A percentile compares a stretch with the other conserved stretches of the same genome.
Evolutionary conservation across 768 basidiomycete species (phyloP).

Genomic region (Gymnopilus dilepis): DNA sequence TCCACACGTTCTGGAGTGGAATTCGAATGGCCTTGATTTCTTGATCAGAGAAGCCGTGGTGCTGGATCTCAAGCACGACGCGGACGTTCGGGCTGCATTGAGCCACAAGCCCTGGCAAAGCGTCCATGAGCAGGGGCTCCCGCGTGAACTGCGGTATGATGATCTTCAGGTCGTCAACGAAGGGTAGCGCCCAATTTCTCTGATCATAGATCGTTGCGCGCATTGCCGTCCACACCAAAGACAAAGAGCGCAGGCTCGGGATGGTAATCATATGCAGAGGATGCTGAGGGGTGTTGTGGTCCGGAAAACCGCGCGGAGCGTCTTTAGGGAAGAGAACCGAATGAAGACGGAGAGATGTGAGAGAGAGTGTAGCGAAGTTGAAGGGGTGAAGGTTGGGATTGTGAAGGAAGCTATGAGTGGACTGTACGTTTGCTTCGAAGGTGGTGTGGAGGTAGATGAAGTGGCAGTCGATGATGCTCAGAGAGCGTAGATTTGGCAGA

Average conservation of each 20-base stretch:
- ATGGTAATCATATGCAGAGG: neutral
- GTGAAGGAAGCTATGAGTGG: neutral
- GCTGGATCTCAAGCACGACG: conserved; percentile 26
- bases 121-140: conserved; percentile 34
- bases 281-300: neutral
- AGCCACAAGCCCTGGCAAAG: conserved; percentile 26
- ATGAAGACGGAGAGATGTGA: neutral
- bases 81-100: conserved; percentile 16
- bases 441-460: neutral
- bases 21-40: conserved; percentile 27
- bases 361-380: neutral
- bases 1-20: conserved; percentile 28
- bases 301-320: neutral
- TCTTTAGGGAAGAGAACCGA: neutral
- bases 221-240: conserved; percentile 22
- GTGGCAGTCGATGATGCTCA: neutral
- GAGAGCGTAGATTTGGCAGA: neutral
- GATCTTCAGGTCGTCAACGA: conserved; percentile 23
- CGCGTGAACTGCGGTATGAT: conserved; percentile 31
- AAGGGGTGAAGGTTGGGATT: neutral
- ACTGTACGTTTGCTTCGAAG: neutral
- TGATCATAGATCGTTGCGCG: conserved; percentile 16
- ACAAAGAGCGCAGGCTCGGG: conserved; percentile 11
- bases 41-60: conserved; percentile 32
- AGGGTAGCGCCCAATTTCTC: conserved; percentile 16